A percentile compares a stretch with the other conserved stretches of the same genome.
phyloP scores from a whole-genome alignment of 345 rosid genomes.

The Euphorbia lathyris region DNA sequence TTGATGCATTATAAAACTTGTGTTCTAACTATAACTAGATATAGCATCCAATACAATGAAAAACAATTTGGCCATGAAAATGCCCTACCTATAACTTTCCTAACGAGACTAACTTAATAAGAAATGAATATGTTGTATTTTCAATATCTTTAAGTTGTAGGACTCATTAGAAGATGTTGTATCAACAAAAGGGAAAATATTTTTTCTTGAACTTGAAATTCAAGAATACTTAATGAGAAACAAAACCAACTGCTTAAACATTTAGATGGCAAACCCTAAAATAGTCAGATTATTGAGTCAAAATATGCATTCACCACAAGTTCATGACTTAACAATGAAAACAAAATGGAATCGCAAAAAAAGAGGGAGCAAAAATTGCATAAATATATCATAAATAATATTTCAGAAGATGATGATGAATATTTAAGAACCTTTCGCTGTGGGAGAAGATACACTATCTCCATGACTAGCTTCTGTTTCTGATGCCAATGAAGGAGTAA shows the following conservation, averaged over 20 bases:
- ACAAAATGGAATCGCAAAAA: neutral
- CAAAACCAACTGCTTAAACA: neutral
- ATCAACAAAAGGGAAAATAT: neutral
- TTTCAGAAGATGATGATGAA: neutral
- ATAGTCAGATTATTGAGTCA: neutral
- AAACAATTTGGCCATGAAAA: no score
- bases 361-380: neutral
- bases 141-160: no score
- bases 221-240: neutral
- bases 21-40: no score
- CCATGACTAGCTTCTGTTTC: constrained; percentile 19
- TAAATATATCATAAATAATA: neutral
- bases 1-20: no score
- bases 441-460: constrained; percentile 21
- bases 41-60: no score
- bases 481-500: constrained; percentile 15
- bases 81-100: no score
- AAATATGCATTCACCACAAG: neutral
- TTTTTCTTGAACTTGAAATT: neutral
- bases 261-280: neutral
- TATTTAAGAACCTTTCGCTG: constrained; percentile 32
- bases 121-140: no score
- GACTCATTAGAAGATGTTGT: neutral
- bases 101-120: no score
- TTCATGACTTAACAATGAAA: neutral